Evolutionary conservation across 768 basidiomycete genomes (phyloP).

Genomic region (Coprinopsis strossmayeri): DNA sequence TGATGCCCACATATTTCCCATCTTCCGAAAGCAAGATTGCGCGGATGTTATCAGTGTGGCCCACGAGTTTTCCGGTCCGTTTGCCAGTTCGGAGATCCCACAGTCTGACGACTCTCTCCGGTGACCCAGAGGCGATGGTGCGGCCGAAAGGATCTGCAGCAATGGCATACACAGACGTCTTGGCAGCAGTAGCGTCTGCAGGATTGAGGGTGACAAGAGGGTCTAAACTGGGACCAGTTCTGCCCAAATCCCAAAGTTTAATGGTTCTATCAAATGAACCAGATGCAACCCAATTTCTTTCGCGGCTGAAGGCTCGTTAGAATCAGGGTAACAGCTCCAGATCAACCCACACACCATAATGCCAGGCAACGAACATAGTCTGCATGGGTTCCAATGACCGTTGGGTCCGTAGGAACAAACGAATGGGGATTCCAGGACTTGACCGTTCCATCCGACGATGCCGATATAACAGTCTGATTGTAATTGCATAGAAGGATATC

Average conservation of each 20-base stretch:
- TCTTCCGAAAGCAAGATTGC: slow-evolving; percentile 87
- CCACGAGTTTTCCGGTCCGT: slow-evolving; percentile 79
- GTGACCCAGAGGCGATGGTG: slow-evolving; percentile 82
- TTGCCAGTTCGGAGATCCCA: slow-evolving; percentile 92
- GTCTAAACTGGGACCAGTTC: slow-evolving; percentile 28
- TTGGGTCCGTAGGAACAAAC: slow-evolving; percentile 49
- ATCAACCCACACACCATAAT: slow-evolving; percentile 45
- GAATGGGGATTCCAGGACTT: slow-evolving; percentile 91
- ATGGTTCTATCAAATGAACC: slow-evolving; percentile 94
- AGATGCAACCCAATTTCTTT: slow-evolving; percentile 84
- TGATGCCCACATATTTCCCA: slow-evolving; percentile 78
- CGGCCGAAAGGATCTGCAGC: slow-evolving; percentile 76
- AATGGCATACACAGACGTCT: slow-evolving; percentile 73
- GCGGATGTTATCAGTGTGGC: slow-evolving; percentile 96
- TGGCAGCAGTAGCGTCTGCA: slow-evolving; percentile 58
- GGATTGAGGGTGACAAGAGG: slow-evolving; percentile 63
- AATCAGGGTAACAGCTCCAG: background rate
- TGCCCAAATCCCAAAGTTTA: slow-evolving; percentile 85
- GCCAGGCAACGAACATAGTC: slow-evolving; percentile 85
- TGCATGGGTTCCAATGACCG: slow-evolving; percentile 64
- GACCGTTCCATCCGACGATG: slow-evolving; percentile 92
- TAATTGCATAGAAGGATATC: slow-evolving; percentile 88
- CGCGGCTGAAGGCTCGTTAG: slow-evolving; percentile 43
- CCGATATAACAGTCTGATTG: slow-evolving; percentile 91
- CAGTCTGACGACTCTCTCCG: slow-evolving; percentile 82